Evolutionary conservation across 2,329 filamentous ascomycete species (phyloP), one percentile per base, ranked within the genome.

Genomic region (Fusarium pseudonygamai): DNA sequence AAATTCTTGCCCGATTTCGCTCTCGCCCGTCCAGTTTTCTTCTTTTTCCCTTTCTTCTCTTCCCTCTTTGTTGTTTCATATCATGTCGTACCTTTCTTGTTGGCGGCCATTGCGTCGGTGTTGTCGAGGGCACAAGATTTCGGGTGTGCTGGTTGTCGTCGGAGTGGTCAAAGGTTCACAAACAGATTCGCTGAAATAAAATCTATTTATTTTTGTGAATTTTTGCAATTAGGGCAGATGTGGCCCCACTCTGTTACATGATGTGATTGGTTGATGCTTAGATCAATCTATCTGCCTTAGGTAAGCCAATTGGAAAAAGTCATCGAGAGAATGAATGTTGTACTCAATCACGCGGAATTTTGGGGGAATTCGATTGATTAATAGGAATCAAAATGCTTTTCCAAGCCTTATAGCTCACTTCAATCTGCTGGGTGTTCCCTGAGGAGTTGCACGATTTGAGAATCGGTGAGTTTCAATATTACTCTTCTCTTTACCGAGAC

Each of bases 51-150:
- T 56, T 59, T 50, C 56, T 61, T 59, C 57, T 57, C 50, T 61
- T 67, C 66, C 58, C 53, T 69, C 60, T 49, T 69, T 40, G 30
- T 52, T 61, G 42, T 43, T 63, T 64, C 61, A 69, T 60, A 66
- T 83, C 77, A 82, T 80, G 77, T 79, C 83, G 80, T 87, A 87
- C 85, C 84, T 86, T 87, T 86, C 82, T 85, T 84, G 74, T 80
- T 80, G 66, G 73, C 76, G 73, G 80, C 80, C 79, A 81, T 81
- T 79, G 69, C 79, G 75, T 79, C 74, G 60, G 60, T 58, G 43
- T 78, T 78, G 67, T 77, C 71, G 69, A 71, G 71, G 63, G 75
- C 73, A 78, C 77, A 66, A 72, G 67, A 46, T 70, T 70, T 74
- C 69, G 73, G 62, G 68, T 75, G 77, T 75, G 74, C 62, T 77